Evolutionary conservation across 2,329 filamentous ascomycete species (phyloP), one percentile per base, ranked within the genome.

Genomic region (Fusarium concolor): DNA sequence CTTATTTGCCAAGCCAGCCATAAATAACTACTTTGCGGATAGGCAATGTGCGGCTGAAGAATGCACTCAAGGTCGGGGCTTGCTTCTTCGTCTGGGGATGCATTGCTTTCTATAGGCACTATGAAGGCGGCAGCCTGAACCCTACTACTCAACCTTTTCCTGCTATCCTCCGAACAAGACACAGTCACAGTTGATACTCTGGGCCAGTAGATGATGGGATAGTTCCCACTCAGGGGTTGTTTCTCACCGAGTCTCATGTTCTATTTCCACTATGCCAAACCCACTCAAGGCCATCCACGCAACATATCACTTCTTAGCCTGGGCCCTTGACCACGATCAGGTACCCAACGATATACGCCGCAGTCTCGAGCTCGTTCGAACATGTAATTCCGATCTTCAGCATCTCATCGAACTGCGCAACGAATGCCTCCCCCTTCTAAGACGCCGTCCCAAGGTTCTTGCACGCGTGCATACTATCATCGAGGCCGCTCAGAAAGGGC

Each of bases 361-460:
- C 9, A 74, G 73, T 51, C 65, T 79, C 17, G 75, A 79, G 24
- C 75, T 78, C 10, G 73, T 78, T 1, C 69, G 73, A 7, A 76
- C 72, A n/a, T 78, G 76, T 50, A 62, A 78, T 29, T 53, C 56
- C 9, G 77, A 78, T 45, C 69, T 78, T 7, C 74, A 77, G 28
- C 72, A 76, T n/a, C 71, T 78, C 18, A 77, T 78, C 37, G 69
- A 73, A n/a, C 57, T 78, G 1, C 74, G 77, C 4, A 71, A 75
- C 18, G 65, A 75, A 26, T 72, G 71, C 22, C 62, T 77, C 4
- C 38, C 55, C 5, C 63, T 77, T 5, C 68, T 77, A 1, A 45
- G 71, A 18, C 62, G 62, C 6, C 69, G 71, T 1, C 70, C 73
- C 12, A 55, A 54, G 18, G 68, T 76, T 14, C 69, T 78, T n/a